phyloP scores from a whole-genome alignment of 768 basidiomycete genomes.

The Lactarius tabidus region DNA sequence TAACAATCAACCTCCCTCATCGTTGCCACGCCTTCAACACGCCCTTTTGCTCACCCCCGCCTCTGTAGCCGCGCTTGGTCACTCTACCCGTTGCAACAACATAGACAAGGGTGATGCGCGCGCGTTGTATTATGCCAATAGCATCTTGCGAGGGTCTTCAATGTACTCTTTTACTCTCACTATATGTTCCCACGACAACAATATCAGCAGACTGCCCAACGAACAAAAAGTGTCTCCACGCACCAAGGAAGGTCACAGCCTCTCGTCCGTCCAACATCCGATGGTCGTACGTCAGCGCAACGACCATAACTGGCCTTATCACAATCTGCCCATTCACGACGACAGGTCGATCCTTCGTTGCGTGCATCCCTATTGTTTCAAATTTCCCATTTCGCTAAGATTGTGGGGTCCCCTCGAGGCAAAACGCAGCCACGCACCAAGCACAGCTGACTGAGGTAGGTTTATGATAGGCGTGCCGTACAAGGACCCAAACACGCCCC shows the following conservation, averaged over 20 bases:
- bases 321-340: conserved; percentile 95
- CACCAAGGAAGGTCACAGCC: conserved; percentile 95
- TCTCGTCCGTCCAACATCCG: conserved; percentile 93
- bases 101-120: not conserved
- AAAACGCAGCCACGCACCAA: conserved; percentile 48
- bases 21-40: conserved; percentile 14
- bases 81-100: conserved; percentile 5
- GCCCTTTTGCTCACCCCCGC: not conserved
- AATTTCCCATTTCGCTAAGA: conserved; percentile 1
- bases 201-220: conserved; percentile 5
- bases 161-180: conserved; percentile 53
- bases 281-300: conserved; percentile 94
- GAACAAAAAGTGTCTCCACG: conserved; percentile 32
- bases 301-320: conserved; percentile 94
- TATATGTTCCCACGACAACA: conserved; percentile 25
- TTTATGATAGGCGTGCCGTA: conserved; percentile 99
- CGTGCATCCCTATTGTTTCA: conserved; percentile 69
- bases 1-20: conserved; percentile 3
- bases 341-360: conserved; percentile 87
- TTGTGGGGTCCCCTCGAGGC: conserved; percentile 15
- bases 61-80: not conserved
- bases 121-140: conserved; percentile 26
- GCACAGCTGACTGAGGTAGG: conserved; percentile 89
- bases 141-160: conserved; percentile 49
- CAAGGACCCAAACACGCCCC: conserved; percentile 95